Percentiles rank a stretch among this genome's conserved stretches.
Evolutionary conservation across 768 basidiomycete genomes (phyloP).

Genomic region (Pleurotus giganteus): DNA sequence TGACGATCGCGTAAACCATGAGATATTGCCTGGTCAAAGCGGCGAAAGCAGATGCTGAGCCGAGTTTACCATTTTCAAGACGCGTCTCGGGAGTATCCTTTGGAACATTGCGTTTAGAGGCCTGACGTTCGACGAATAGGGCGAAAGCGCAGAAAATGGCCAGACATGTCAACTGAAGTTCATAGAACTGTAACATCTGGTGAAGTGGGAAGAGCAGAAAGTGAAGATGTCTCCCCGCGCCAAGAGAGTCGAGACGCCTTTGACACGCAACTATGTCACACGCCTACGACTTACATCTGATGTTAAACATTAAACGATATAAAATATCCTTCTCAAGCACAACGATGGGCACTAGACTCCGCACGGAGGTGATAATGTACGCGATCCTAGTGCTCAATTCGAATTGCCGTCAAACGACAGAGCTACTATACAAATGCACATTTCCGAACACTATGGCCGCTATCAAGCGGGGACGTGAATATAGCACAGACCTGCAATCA

Average conservation of each 20-base stretch:
- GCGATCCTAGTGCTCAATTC: too few species aligned
- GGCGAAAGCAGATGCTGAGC: constrained; percentile 19
- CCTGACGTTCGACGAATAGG: constrained; percentile 32
- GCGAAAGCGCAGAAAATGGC: constrained; percentile 29
- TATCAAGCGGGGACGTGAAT: neutral
- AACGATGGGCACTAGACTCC: too few species aligned
- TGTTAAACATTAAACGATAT: too few species aligned
- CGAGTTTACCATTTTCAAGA: constrained; percentile 11
- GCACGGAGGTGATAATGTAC: too few species aligned
- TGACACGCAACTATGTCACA: neutral
- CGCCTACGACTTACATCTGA: too few species aligned
- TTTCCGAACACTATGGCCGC: neutral
- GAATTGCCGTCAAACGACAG: too few species aligned
- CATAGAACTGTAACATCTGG: constrained; percentile 30
- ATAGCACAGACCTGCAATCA: constrained; percentile 3
- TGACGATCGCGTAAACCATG: constrained; percentile 67
- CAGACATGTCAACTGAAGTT: constrained; percentile 36
- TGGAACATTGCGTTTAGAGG: constrained; percentile 19
- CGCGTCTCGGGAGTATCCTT: constrained; percentile 13
- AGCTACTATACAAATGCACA: neutral
- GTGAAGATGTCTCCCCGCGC: neutral
- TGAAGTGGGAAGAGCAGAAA: neutral
- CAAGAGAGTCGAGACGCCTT: neutral
- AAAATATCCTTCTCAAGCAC: too few species aligned
- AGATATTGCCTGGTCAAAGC: constrained; percentile 51